Percentiles rank a stretch among this genome's conserved stretches.
Conservation (phyloP, 768 basidiomycete genomes). For the Gloeopeniophorella convolvens region DNA sequence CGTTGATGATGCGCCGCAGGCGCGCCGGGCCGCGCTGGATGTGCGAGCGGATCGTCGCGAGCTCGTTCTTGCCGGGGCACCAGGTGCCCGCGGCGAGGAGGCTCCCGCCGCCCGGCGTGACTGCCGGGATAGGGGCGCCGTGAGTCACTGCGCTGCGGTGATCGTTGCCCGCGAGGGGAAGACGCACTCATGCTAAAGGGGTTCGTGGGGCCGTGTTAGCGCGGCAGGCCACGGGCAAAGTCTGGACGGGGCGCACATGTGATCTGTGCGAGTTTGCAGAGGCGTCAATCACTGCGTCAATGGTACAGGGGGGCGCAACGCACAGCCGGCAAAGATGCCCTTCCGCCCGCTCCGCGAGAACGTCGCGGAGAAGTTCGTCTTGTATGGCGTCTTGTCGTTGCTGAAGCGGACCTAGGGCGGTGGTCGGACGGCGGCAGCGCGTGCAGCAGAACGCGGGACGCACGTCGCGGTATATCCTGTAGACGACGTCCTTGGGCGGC, state of each 20-base stretch:
- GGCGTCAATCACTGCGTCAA: background rate
- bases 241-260: conserved; percentile 41
- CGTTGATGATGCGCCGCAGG: conserved; percentile 61
- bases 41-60: conserved; percentile 72
- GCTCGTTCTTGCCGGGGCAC: conserved; percentile 74
- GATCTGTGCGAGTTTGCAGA: conserved; percentile 44
- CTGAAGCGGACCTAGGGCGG: conserved; percentile 72
- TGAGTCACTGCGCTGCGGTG: too few relatives aligned
- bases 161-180: too few relatives aligned
- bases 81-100: conserved; percentile 76
- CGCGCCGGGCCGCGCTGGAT: conserved; percentile 54
- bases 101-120: conserved; percentile 60
- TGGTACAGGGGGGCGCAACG: too few relatives aligned
- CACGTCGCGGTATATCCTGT: conserved; percentile 91
- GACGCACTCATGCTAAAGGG: conserved; percentile 23
- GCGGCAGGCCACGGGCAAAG: background rate
- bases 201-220: too few relatives aligned
- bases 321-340: conserved; percentile 83
- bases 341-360: conserved; percentile 89
- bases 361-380: conserved; percentile 69
- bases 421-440: background rate
- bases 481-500: conserved; percentile 86
- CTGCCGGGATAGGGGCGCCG: too few relatives aligned
- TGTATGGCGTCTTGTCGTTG: conserved; percentile 96
- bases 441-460: conserved; percentile 20